Evolutionary conservation across 1,139 yeast genomes (phyloP).

Genomic region (Scheffersomyces segobiensis): DNA sequence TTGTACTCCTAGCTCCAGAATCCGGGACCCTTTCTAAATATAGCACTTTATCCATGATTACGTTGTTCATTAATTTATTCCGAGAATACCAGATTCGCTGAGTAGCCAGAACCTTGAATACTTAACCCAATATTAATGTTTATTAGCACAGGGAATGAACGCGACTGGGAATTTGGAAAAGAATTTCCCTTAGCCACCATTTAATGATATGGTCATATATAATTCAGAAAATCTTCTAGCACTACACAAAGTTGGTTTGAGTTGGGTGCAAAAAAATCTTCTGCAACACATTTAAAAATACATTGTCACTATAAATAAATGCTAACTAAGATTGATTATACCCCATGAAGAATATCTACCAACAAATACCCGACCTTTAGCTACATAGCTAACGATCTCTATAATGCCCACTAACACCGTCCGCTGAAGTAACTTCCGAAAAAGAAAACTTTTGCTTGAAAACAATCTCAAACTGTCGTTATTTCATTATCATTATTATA

Average conservation of each 20-base stretch:
- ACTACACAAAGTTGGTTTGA: neutral
- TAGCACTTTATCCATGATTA: neutral
- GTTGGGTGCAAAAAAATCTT: neutral
- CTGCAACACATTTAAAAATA: neutral
- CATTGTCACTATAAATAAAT: too few relatives aligned
- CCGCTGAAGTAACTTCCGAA: neutral
- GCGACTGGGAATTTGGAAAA: neutral
- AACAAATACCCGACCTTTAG: neutral
- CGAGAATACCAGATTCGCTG: neutral
- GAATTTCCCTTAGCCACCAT: too few relatives aligned
- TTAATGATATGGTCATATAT: too few relatives aligned
- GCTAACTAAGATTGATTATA: neutral
- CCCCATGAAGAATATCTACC: neutral
- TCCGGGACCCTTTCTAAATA: neutral
- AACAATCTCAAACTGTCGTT: neutral
- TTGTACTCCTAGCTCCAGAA: neutral
- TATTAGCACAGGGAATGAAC: neutral
- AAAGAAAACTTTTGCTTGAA: neutral
- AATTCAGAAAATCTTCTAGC: neutral
- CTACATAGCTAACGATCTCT: neutral
- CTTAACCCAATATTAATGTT: too few relatives aligned
- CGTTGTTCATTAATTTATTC: neutral
- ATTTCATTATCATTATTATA: constrained; percentile 1
- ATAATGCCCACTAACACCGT: neutral
- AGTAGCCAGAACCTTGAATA: too few relatives aligned